These are phyloP conservation scores for Claviceps maximensis DNA, from an alignment of 2,329 filamentous ascomycete species.

Conservation along the genomic window DNA sequence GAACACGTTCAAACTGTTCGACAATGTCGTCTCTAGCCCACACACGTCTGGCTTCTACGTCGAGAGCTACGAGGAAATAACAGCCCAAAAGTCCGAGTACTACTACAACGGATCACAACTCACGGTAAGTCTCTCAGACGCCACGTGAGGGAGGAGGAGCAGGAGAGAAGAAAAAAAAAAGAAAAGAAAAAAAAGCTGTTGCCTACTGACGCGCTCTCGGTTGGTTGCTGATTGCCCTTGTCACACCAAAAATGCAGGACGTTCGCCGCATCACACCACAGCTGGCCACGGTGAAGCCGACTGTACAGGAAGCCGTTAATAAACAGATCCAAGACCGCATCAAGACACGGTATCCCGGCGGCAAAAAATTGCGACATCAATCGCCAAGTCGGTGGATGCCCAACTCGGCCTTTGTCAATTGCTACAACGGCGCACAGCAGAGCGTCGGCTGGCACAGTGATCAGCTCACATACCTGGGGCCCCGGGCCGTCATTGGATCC, in stretches of 20 bases:
- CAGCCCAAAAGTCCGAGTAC: slow-evolving; percentile 63
- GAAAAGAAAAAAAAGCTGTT: background rate
- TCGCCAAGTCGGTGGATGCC: slow-evolving; percentile 61
- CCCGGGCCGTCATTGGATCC: slow-evolving; percentile 76
- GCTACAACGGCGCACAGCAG: slow-evolving; percentile 70
- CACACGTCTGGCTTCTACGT: slow-evolving; percentile 80
- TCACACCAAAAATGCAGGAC: slow-evolving; percentile 35
- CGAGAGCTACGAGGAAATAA: slow-evolving; percentile 55
- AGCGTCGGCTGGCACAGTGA: slow-evolving; percentile 89
- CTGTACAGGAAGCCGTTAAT: slow-evolving; percentile 67
- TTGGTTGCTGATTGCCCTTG: background rate
- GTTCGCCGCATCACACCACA: slow-evolving; percentile 64
- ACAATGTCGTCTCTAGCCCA: slow-evolving; percentile 71
- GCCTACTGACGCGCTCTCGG: background rate
- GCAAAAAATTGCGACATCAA: slow-evolving; percentile 66
- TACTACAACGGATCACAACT: slow-evolving; percentile 70
- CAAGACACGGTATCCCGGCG: slow-evolving; percentile 48
- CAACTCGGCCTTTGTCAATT: slow-evolving; percentile 91
- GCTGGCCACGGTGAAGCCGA: slow-evolving; percentile 54
- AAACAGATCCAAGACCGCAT: slow-evolving; percentile 61
- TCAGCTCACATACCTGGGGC: slow-evolving; percentile 84
- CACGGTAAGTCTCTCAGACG: slow-evolving; percentile 28
- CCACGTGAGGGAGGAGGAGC: background rate
- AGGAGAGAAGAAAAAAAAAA: background rate
- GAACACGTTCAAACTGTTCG: slow-evolving; percentile 73